Conservation (phyloP, 129 eudicot species). For the Helianthus annuus region DNA sequence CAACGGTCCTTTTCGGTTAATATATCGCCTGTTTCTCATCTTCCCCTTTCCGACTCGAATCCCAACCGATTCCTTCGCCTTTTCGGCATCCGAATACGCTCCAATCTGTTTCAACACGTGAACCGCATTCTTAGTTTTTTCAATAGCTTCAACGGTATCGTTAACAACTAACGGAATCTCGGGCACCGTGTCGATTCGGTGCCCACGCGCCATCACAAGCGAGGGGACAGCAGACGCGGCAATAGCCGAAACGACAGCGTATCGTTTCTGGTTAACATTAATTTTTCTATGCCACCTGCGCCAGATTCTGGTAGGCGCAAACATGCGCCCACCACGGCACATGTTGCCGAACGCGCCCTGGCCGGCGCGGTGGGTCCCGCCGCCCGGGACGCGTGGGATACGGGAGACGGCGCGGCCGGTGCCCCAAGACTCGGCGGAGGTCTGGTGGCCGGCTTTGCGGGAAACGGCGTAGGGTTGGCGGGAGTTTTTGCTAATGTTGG, state of each 20-base stretch:
- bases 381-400: slow-evolving; percentile 92
- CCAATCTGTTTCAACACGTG: slow-evolving; percentile 63
- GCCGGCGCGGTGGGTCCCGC: slow-evolving; percentile 86
- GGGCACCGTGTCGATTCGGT: slow-evolving; percentile 57
- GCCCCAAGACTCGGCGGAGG: slow-evolving; percentile 95
- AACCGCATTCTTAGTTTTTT: slow-evolving; percentile 61
- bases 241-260: slow-evolving; percentile 67
- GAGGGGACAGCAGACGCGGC: slow-evolving; percentile 76
- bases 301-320: slow-evolving; percentile 78
- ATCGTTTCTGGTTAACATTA: slow-evolving; percentile 60
- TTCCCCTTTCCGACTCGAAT: slow-evolving; percentile 80
- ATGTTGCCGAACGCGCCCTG: slow-evolving; percentile 82
- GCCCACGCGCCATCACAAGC: slow-evolving; percentile 73
- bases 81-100: slow-evolving; percentile 70
- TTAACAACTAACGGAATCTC: slow-evolving; percentile 65
- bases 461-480: slow-evolving; percentile 78
- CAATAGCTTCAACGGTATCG: slow-evolving; percentile 56
- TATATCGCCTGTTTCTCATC: slow-evolving; percentile 70
- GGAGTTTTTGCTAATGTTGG: slow-evolving; percentile 61
- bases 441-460: slow-evolving; percentile 66
- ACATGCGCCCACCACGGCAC: slow-evolving; percentile 94
- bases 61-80: slow-evolving; percentile 66
- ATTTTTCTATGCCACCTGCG: slow-evolving; percentile 64
- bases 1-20: slow-evolving; percentile 67
- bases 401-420: slow-evolving; percentile 90